Conservation (phyloP, 345 rosid genomes). For the Cardamine occulta region DNA sequence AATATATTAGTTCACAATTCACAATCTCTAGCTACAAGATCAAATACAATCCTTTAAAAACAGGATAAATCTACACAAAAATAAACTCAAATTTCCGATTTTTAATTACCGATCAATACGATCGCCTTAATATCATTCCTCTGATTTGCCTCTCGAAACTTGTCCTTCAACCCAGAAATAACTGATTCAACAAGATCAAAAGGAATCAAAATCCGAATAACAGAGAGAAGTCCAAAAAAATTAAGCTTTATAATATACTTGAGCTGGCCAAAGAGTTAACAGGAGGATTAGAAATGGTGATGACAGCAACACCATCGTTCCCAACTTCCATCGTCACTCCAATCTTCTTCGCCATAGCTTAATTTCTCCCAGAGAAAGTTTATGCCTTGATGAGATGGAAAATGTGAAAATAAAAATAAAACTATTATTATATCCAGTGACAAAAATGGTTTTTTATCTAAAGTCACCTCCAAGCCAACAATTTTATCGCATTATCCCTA, state of each 20-base stretch:
- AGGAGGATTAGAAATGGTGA: slow-evolving; percentile 91
- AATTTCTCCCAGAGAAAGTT: not conserved
- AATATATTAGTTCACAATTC: not conserved
- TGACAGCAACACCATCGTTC: slow-evolving; percentile 83
- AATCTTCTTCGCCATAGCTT: slow-evolving; percentile 58
- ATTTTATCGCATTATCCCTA: too few relatives aligned
- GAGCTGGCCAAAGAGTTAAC: slow-evolving; percentile 84
- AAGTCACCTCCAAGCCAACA: too few relatives aligned
- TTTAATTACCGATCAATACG: slow-evolving; percentile 70
- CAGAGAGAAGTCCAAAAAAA: not conserved
- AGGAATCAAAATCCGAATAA: not conserved
- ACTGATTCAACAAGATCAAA: slow-evolving; percentile 48
- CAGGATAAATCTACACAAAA: not conserved
- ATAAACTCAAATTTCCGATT: not conserved
- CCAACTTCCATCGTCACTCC: slow-evolving; percentile 76
- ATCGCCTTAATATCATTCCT: slow-evolving; percentile 83
- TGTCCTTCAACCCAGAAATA: slow-evolving; percentile 73
- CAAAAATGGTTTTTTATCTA: too few relatives aligned
- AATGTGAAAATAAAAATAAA: not conserved
- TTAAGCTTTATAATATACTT: slow-evolving; percentile 42
- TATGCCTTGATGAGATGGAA: not conserved
- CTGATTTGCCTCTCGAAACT: slow-evolving; percentile 67
- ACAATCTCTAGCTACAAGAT: slow-evolving; percentile 13
- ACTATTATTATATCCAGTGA: not conserved
- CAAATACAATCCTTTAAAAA: slow-evolving; percentile 3